Base-by-base conservation (phyloP, 108 stramenopile genomes). In the Cyclostephanos tholiformis region DNA sequence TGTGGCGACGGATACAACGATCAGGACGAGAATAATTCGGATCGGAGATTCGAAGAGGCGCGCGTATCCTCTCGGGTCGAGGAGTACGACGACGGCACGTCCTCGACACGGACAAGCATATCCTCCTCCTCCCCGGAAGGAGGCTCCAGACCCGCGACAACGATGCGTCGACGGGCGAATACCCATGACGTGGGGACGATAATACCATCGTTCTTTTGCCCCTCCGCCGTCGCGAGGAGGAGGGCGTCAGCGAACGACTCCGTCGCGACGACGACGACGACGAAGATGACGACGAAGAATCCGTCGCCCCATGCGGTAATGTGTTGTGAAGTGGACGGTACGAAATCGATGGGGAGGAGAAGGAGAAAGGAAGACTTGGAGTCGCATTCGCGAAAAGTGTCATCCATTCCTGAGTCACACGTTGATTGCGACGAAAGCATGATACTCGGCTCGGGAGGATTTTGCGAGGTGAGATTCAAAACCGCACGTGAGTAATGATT, bases 401-500 rank as follows among this genome's bases (percentile, higher is more conserved):
- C 41, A 12, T 35, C 44, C 25, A 23, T 39, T 1, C 38, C 29
- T 27, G 74, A 75, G 58, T 50, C 50, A 30, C 65, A 66, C 13
- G 22, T 75, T 14, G 49, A 59, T 20, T 64, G 13, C 44, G 14
- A 16, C 16, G 44, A 58, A 27, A 75, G 82, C 48, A 38, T 58
- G 39, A 51, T 83, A 26, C 49, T 88, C 44, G 84, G 87, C 1
- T 72, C 75, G 26, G 89, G 87, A 19, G 82, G 83, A 25, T 88
- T 91, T 76, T 86, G 80, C 14, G 80, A 87, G 67, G 90, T 91
- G 1, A 69, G 83, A 48, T 58, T 52, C 41, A 83, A 4, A 32
- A 32, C 32, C 32, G 32, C n/a, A n/a, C n/a, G n/a, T n/a, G n/a
- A n/a, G n/a, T n/a, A n/a, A n/a, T n/a, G n/a, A n/a, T n/a, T n/a